Percentiles rank a stretch among this genome's conserved stretches.
phyloP scores from a whole-genome alignment of 352 stramenopile species.

The Aphanomyces cochlioides region DNA sequence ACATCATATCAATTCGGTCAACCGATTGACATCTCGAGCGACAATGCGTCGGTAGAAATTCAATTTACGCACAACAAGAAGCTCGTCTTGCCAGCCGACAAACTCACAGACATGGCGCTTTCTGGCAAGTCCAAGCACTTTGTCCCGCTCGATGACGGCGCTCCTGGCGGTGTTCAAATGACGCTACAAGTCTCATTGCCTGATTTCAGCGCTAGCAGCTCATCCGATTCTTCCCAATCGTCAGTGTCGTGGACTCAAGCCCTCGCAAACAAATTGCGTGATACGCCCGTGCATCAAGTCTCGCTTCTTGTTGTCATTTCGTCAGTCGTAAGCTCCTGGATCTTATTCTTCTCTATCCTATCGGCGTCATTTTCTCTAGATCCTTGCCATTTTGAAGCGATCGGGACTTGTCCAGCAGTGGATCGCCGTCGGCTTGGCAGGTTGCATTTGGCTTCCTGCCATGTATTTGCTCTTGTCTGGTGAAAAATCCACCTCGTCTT shows the following conservation, averaged over 20 bases:
- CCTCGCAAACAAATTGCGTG: conserved; percentile 19
- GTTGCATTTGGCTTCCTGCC: conserved; percentile 39
- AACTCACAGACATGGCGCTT: conserved; percentile 27
- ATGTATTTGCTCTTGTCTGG: conserved; percentile 32
- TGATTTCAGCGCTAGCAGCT: neutral
- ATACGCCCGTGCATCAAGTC: conserved; percentile 21
- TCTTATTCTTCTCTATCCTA: neutral
- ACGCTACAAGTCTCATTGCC: conserved; percentile 6
- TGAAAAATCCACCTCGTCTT: neutral
- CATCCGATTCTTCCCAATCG: neutral
- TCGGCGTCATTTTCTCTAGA: conserved; percentile 3
- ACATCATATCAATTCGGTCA: conserved; percentile 79
- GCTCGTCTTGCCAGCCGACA: conserved; percentile 52
- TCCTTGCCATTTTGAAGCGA: conserved; percentile 23
- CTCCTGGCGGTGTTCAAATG: conserved; percentile 15
- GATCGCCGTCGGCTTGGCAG: conserved; percentile 21
- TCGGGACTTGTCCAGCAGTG: conserved; percentile 26
- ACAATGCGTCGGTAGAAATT: conserved; percentile 14
- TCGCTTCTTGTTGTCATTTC: conserved; percentile 29
- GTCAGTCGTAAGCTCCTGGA: conserved; percentile 18
- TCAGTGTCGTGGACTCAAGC: conserved; percentile 3
- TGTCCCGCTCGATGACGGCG: conserved; percentile 15
- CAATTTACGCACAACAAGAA: conserved; percentile 30
- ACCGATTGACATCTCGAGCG: conserved; percentile 71
- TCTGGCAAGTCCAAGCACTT: conserved; percentile 35